Evolutionary conservation across 805 yeast genomes (phyloP).

Genomic region (Cyberlindnera bimundalis): DNA sequence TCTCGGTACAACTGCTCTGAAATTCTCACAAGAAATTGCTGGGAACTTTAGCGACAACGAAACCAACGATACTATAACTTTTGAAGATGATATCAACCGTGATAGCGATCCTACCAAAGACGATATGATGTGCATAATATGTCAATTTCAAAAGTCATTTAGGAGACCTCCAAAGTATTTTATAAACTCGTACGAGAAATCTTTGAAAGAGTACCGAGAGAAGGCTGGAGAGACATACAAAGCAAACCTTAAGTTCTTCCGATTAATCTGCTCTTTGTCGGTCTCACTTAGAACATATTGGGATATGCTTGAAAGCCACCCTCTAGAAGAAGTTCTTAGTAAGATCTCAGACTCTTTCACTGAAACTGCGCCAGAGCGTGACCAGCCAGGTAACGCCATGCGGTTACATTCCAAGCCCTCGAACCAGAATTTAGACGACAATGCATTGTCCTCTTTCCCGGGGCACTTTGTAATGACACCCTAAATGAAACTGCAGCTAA

Average conservation of each 20-base stretch:
- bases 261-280: background rate
- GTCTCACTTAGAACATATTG: background rate
- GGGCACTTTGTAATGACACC: background rate
- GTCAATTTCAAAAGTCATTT: slow-evolving; percentile 2
- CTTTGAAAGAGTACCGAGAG: background rate
- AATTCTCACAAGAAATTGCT: no score
- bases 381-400: no score
- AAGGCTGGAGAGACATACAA: background rate
- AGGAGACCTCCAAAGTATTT: background rate
- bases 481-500: no score
- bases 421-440: background rate
- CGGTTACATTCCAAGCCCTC: no score
- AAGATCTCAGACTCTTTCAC: background rate
- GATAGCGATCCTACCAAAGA: no score
- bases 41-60: no score
- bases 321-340: background rate
- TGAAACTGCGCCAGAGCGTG: no score
- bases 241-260: slow-evolving; percentile 1
- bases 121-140: slow-evolving; percentile 1
- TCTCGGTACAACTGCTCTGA: no score
- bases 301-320: background rate
- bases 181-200: background rate
- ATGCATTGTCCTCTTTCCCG: background rate
- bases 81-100: background rate
- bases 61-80: background rate